Base-by-base conservation (phyloP, 768 basidiomycete genomes). In the Mycena metata region DNA sequence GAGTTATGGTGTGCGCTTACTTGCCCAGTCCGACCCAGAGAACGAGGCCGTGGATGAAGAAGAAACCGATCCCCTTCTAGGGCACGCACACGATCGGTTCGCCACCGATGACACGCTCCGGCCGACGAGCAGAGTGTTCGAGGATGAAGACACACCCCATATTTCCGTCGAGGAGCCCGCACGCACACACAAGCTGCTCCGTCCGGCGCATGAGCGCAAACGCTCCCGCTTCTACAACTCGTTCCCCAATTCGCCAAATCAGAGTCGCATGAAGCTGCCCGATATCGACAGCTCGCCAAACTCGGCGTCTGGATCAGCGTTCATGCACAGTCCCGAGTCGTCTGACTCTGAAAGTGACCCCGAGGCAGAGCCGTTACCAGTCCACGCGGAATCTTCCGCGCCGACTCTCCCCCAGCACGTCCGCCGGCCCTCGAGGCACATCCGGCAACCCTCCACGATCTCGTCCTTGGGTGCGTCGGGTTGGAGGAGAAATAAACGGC, bases 1-100 rank as follows among this genome's bases (percentile, higher is more conserved):
- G 93, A 96, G 94, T 60, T 95, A 93, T 77, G 96, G 96, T 21
- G 91, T 98, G n/a, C 88, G 86, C 56, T 83, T 97, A 0, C 85
- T 98, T 10, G 86, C 93, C 0, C 88, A 87, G 64, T 91, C 93
- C 3, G 93, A 94, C 64, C 77, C 80, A 3, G 78, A 83, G 46
- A 64, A 62, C 36, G 60, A 69, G 35, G 69, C 67, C 11, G 69
- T 58, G 30, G 69, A 60, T 16, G 77, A 75, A 56, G 74, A 66
- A 52, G 74, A 72, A 39, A 57, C 64, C 3, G 64, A 50, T 23
- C 24, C 60, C 23, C 56, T 69, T 23, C 63, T 49, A 19, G 51
- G 39, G 11, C 39, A 39, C 15, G 39, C 39, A 39, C 39, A 39
- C 41, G 47, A 62, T 13, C 23, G 59, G 19, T 72, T 69, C 45